A percentile compares a stretch with the other conserved stretches of the same genome.
phyloP scores from a whole-genome alignment of 2,329 filamentous ascomycete genomes.

The Ceratocystis albifundus region DNA sequence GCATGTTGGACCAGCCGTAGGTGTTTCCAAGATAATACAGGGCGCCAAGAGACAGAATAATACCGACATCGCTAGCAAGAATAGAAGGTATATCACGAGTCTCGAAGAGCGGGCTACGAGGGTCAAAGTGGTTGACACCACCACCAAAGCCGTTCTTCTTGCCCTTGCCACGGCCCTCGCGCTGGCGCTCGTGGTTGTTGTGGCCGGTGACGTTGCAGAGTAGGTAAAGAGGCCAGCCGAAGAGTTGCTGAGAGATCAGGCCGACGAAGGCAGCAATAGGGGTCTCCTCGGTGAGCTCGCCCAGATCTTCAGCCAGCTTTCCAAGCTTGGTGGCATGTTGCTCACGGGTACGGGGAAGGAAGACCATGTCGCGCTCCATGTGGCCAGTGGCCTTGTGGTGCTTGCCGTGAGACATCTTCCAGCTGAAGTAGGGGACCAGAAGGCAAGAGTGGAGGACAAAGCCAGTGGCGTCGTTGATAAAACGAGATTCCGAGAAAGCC shows the following conservation, averaged over 20 bases:
- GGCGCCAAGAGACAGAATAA: constrained; percentile 48
- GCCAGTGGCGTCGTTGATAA: constrained; percentile 81
- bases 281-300: constrained; percentile 88
- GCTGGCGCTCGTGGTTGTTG: constrained; percentile 82
- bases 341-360: constrained; percentile 83
- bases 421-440: constrained; percentile 94
- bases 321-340: constrained; percentile 66
- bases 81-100: constrained; percentile 82
- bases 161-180: constrained; percentile 84
- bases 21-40: constrained; percentile 60
- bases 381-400: constrained; percentile 98
- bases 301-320: constrained; percentile 64
- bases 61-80: constrained; percentile 71
- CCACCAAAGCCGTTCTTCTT: constrained; percentile 71
- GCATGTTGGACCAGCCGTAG: constrained; percentile 75
- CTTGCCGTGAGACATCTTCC: constrained; percentile 98
- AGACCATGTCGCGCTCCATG: constrained; percentile 98
- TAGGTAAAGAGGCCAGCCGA: constrained; percentile 90
- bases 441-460: constrained; percentile 83
- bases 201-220: constrained; percentile 89
- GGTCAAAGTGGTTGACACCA: constrained; percentile 93
- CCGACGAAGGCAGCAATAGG: constrained; percentile 66
- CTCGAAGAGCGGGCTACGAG: constrained; percentile 80
- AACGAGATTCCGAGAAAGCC: constrained; percentile 86
- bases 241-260: constrained; percentile 73